Conservation (phyloP, 192 early-diverging fungal species). For the Linnemannia elongata region DNA sequence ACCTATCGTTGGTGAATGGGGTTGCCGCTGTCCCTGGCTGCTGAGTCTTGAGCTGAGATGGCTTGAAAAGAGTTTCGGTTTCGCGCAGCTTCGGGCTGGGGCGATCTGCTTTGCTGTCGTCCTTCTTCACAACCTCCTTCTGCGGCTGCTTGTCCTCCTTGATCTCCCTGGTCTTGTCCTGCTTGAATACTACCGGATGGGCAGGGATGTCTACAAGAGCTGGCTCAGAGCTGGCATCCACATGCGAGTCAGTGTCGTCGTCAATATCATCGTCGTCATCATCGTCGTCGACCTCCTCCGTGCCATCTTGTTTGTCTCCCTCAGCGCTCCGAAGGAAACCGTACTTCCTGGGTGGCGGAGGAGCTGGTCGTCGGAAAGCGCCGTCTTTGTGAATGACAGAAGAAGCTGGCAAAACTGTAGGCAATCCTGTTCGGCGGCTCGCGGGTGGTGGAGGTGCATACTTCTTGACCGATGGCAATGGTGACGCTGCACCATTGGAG, state of each 20-base stretch:
- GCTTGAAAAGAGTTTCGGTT: constrained; percentile 32
- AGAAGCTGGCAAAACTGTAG: constrained; percentile 31
- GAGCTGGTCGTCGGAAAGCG: constrained; percentile 27
- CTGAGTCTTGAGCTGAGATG: constrained; percentile 23
- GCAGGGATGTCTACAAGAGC: background rate
- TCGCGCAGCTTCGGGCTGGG: background rate
- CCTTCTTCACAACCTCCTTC: background rate
- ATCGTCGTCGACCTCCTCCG: constrained; percentile 23
- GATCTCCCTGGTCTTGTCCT: background rate
- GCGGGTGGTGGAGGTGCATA: constrained; percentile 35
- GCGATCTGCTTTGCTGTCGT: background rate
- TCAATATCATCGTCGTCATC: constrained; percentile 18
- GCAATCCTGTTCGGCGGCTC: constrained; percentile 14
- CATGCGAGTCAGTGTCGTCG: background rate
- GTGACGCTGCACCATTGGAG: background rate
- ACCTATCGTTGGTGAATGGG: background rate
- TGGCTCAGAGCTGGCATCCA: background rate
- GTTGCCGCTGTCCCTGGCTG: constrained; percentile 17
- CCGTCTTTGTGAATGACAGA: constrained; percentile 27
- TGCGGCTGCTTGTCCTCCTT: background rate
- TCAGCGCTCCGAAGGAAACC: background rate
- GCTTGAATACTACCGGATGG: background rate
- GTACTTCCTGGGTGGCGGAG: constrained; percentile 30
- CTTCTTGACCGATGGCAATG: constrained; percentile 1
- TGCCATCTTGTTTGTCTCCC: background rate